These are phyloP conservation scores for Cornus florida DNA, from an alignment of 148 eudicot genomes.

Conservation along the genomic window DNA sequence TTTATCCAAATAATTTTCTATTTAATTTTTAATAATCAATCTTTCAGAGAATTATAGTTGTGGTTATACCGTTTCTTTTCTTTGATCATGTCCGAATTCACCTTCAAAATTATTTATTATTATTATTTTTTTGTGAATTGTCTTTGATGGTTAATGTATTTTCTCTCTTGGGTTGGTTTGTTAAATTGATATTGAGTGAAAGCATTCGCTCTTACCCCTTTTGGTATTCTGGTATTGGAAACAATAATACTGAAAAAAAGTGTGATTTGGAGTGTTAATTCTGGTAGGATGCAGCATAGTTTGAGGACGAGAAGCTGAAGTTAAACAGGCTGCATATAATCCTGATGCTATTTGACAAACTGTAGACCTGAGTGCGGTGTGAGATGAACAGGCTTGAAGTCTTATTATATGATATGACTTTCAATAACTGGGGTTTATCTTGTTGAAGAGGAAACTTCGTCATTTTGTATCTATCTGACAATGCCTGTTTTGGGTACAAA, in stretches of 20 bases:
- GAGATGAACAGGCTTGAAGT: background rate
- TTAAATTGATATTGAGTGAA: background rate
- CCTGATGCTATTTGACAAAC: background rate
- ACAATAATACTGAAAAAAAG: background rate
- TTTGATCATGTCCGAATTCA: too few species aligned
- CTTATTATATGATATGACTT: background rate
- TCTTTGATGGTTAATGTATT: background rate
- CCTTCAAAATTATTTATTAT: too few species aligned
- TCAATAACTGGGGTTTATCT: constrained; percentile 1
- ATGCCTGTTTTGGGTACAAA: background rate
- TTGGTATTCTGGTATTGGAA: background rate
- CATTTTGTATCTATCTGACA: background rate
- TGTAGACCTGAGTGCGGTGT: background rate
- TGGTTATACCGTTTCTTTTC: background rate
- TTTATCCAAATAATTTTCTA: background rate
- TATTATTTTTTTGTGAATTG: too few species aligned
- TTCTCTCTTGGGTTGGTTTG: background rate
- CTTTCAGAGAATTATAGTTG: background rate
- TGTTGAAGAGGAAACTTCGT: background rate
- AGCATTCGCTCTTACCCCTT: background rate
- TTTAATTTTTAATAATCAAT: background rate
- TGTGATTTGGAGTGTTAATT: background rate
- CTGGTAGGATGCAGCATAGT: background rate
- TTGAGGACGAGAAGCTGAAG: background rate
- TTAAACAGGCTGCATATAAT: background rate